Percentiles rank a stretch among this genome's conserved stretches.
phyloP scores from a whole-genome alignment of 352 stramenopile species.

The Globisporangium ultimum region DNA sequence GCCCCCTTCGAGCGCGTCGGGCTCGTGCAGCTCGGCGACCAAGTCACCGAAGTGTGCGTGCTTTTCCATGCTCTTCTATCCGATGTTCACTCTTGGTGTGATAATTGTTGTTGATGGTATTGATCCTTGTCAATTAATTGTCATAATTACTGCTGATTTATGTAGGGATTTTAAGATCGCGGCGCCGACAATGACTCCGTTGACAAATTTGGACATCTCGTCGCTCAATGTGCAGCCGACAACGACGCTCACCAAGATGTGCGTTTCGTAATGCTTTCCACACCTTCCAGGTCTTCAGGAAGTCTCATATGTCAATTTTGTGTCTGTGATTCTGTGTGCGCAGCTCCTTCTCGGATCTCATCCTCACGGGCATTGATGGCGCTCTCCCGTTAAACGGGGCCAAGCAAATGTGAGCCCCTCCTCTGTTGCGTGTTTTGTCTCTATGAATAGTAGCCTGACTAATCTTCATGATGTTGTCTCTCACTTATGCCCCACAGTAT shows the following conservation, averaged over 20 bases:
- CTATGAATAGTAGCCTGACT: neutral
- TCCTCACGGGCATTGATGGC: slow-evolving; percentile 41
- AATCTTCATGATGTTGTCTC: neutral
- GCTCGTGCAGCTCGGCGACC: slow-evolving; percentile 52
- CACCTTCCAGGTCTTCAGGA: neutral
- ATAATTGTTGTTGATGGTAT: neutral
- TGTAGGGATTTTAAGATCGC: slow-evolving; percentile 44
- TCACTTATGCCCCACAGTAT: slow-evolving; percentile 21
- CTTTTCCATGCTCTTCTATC: neutral
- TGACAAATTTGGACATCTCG: slow-evolving; percentile 49
- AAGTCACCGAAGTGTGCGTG: slow-evolving; percentile 44
- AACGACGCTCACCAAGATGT: slow-evolving; percentile 40
- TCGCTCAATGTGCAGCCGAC: slow-evolving; percentile 66
- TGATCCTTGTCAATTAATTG: neutral
- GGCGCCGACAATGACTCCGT: slow-evolving; percentile 23
- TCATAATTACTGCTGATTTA: neutral
- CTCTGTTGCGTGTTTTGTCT: neutral
- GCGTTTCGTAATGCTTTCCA: neutral
- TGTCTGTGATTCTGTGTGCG: neutral
- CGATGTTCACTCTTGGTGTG: neutral
- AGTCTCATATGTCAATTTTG: neutral
- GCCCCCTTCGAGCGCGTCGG: slow-evolving; percentile 68
- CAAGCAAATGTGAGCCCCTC: slow-evolving; percentile 39
- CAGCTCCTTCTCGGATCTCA: slow-evolving; percentile 37
- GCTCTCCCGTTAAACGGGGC: slow-evolving; percentile 51